Base-by-base conservation (phyloP, 495 filamentous ascomycete genomes). In the Aspergillus hancockii region DNA sequence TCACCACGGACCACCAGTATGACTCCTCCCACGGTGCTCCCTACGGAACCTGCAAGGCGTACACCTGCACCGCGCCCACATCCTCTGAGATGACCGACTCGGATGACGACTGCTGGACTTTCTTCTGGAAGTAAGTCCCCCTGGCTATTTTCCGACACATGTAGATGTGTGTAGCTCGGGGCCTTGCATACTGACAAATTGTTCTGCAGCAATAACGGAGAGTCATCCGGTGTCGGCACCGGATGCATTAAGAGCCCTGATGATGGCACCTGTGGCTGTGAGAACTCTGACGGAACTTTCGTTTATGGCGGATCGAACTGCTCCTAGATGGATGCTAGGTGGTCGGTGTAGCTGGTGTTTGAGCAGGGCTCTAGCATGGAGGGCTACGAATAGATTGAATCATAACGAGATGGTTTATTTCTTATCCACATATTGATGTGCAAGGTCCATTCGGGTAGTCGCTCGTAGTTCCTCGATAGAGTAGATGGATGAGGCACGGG, bases 21-120 rank as follows among this genome's bases (percentile, higher is more conserved):
- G 70, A 72, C 52, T 61, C 61, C 13, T 62, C 62, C 38, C 49
- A 70, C 54, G 72, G 70, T 38, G 69, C 69, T 14, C 72, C 70
- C 19, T 75, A 75, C 63, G 72, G 72, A 3, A 75, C 72, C 5
- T 75, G 72, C 63, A 63, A 56, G 21, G 72, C 72, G 8, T 75
- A 75, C 59, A 75, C 72, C 10, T 73, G 72, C 52, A 61, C 63
- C 19, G 57, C 69, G 13, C 69, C 71, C 0, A 69, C 63, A 12
- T 54, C 28, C 21, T 25, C 34, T 19, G 60, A 71, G 25, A 36
- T 71, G 54, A 63, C 59, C 2, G 64, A 69, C 51, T 59, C 31
- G 13, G 56, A 69, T 22, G 56, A 53, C 2, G 71, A 75, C 52
- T 72, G 67, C 59, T 75, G 72, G 72, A 63, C 65, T 13, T 75